Conservation (phyloP, 2,329 filamentous ascomycete species). For the Phialocephala sp. region DNA sequence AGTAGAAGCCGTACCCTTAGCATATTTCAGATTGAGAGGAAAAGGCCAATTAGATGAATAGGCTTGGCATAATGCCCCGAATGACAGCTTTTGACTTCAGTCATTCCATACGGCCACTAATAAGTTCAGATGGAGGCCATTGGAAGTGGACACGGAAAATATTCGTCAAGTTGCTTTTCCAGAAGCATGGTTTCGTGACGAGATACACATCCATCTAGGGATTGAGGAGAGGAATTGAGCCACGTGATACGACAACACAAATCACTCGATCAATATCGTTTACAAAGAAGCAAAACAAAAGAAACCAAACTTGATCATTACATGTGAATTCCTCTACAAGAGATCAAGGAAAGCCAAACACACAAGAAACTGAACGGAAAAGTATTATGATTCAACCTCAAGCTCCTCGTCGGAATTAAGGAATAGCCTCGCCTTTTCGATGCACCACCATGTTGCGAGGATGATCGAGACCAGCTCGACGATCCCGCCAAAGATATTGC, state of each 20-base stretch:
- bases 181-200: too few relatives aligned
- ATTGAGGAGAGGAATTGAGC: not conserved
- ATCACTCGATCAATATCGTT: not conserved
- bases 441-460: not conserved
- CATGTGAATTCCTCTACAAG: not conserved
- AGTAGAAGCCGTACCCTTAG: not conserved
- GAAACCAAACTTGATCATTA: not conserved
- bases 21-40: not conserved
- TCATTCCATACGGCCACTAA: too few relatives aligned
- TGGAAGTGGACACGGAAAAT: too few relatives aligned
- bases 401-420: not conserved
- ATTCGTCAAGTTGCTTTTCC: too few relatives aligned
- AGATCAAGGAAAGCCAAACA: not conserved
- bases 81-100: too few relatives aligned
- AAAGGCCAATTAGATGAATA: constrained; percentile 9
- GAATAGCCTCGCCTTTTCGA: not conserved
- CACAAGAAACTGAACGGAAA: not conserved
- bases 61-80: too few relatives aligned
- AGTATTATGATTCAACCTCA: not conserved
- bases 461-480: not conserved
- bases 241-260: too few relatives aligned
- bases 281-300: not conserved
- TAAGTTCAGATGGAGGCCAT: too few relatives aligned
- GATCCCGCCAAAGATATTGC: not conserved
- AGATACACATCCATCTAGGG: not conserved